Conservation (phyloP, 306 rosid genomes). For the Malus orientalis region DNA sequence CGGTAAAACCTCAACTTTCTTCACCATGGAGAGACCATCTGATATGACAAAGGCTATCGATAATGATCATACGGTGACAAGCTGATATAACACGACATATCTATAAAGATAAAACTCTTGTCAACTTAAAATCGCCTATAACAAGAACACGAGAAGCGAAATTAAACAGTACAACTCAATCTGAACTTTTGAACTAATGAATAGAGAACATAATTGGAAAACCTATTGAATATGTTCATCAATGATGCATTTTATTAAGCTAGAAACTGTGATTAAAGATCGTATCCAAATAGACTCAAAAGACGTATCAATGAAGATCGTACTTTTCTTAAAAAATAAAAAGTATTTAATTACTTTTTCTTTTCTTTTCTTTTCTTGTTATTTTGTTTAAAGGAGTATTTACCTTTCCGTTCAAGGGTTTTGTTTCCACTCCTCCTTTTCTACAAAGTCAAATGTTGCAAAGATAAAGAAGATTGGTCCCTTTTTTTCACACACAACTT, state of each 20-base stretch:
- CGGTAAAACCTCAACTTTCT: too few species aligned
- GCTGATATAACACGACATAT: too few species aligned
- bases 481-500: background rate
- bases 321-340: too few species aligned
- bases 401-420: background rate
- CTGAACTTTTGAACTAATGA: background rate
- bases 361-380: too few species aligned
- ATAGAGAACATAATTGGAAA: background rate
- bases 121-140: background rate
- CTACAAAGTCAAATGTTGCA: too few species aligned
- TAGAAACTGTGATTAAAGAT: background rate
- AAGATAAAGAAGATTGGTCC: background rate
- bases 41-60: too few species aligned
- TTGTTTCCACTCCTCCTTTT: too few species aligned
- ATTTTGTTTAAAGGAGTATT: background rate
- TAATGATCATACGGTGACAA: too few species aligned
- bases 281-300: background rate
- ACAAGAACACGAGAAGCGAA: background rate
- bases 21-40: too few species aligned
- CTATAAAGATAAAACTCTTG: too few species aligned
- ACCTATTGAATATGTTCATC: background rate
- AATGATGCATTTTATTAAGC: background rate
- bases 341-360: too few species aligned
- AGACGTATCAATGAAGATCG: too few species aligned
- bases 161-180: background rate